Base-by-base conservation (phyloP, 768 basidiomycete genomes). In the Pilatotrama ljubarskyi region DNA sequence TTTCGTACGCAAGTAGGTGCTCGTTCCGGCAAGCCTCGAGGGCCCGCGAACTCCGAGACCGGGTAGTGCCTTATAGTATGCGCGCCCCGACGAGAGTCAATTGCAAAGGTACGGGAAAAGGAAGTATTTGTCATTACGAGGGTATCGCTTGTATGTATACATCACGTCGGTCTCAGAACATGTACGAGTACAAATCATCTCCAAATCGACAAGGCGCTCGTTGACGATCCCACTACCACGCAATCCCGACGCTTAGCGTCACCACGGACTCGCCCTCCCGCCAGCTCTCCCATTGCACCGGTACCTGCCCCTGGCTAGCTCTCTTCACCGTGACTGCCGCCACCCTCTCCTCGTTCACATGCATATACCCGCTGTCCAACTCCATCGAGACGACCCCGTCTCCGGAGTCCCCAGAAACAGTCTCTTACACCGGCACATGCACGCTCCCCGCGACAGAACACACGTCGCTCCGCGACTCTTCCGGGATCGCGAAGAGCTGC, bases 401-500 rank as follows among this genome's bases (percentile, higher is more conserved):
- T 40, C 13, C 50, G n/a, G 7, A 17, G 18, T 36, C 48, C 48
- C 25, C 32, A 7, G n/a, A n/a, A n/a, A 5, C 46, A 48, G 6
- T 2, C 29, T 15, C 25, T 8, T 29, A 14, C 25, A 14, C 42
- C 13, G 8, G 18, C 10, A 48, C 26, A 20, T 46, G 57, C 51
- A 55, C 51, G 52, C 56, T 49, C 18, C 42, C 51, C 35, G 46
- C 48, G 43, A 59, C 46, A 6, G 64, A 65, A 25, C 43, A 53
- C 24, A 60, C 58, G 4, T 67, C 66, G 59, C 67, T 69, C 36
- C 37, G 44, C 11, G 62, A 64, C 54, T 71, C 70, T 44, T 71
- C 70, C 9, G 63, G 63, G 48, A 71, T 71, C 15, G 62, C 66
- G 42, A 49, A 67, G 24, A 71, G 65, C 48, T 63, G 70, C 51